Percentiles rank a stretch among this genome's conserved stretches.
Conservation (phyloP, 2,329 filamentous ascomycete genomes). For the Talaromyces albobiverticillius region DNA sequence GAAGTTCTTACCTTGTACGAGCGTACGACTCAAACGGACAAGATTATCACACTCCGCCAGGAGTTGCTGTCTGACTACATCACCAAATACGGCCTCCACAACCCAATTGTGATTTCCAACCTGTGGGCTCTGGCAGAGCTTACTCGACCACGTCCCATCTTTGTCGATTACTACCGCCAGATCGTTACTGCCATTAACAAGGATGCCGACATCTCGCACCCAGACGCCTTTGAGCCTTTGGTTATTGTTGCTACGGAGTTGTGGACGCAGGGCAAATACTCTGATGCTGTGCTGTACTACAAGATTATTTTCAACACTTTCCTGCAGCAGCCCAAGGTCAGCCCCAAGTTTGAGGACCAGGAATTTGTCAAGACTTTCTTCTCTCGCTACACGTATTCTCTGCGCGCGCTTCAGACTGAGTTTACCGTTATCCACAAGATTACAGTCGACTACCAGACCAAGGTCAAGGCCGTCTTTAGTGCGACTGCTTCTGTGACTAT, state of each 20-base stretch:
- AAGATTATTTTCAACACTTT: slow-evolving; percentile 37
- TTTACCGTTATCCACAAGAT: slow-evolving; percentile 32
- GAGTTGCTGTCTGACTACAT: slow-evolving; percentile 39
- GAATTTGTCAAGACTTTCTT: slow-evolving; percentile 32
- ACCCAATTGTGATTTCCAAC: slow-evolving; percentile 35
- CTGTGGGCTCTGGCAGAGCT: slow-evolving; percentile 36
- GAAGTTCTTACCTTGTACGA: slow-evolving; percentile 31
- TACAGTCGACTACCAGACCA: slow-evolving; percentile 31
- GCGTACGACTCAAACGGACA: slow-evolving; percentile 30
- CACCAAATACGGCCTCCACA: slow-evolving; percentile 31
- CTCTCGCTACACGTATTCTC: slow-evolving; percentile 33
- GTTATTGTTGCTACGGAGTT: slow-evolving; percentile 37
- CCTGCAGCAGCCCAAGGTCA: slow-evolving; percentile 31
- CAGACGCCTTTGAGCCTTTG: slow-evolving; percentile 38
- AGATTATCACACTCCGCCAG: slow-evolving; percentile 36
- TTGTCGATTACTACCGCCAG: slow-evolving; percentile 38
- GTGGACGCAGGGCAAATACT: slow-evolving; percentile 36
- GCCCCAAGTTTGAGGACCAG: slow-evolving; percentile 31
- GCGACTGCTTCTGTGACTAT: slow-evolving; percentile 35
- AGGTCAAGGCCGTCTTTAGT: slow-evolving; percentile 34
- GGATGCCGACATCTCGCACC: slow-evolving; percentile 29
- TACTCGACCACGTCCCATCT: slow-evolving; percentile 34
- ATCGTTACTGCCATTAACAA: slow-evolving; percentile 40
- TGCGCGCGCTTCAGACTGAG: slow-evolving; percentile 32
- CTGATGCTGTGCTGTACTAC: slow-evolving; percentile 35